Evolutionary conservation across 305 asterid genomes (phyloP).

Genomic region (Solanum chacoense): DNA sequence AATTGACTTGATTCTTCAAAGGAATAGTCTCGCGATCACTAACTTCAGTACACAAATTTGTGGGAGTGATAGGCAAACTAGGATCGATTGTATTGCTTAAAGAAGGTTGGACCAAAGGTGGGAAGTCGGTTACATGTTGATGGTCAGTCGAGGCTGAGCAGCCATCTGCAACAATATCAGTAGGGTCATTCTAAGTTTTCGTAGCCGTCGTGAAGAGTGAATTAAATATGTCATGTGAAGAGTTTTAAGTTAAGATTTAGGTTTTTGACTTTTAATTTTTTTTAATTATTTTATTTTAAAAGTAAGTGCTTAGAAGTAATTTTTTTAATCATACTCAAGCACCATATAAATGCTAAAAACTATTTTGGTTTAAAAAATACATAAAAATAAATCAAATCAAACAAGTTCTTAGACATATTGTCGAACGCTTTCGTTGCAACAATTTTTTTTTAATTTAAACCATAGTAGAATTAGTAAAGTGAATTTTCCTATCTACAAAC

Average conservation of each 20-base stretch:
- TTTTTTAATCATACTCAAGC: too few species aligned
- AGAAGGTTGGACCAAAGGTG: neutral
- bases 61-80: neutral
- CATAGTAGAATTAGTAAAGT: neutral
- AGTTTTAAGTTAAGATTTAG: too few species aligned
- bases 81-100: too few species aligned
- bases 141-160: neutral
- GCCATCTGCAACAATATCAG: neutral
- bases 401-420: neutral
- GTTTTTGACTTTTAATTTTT: too few species aligned
- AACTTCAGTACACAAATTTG: neutral
- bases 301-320: neutral
- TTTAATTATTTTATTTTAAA: too few species aligned
- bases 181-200: too few species aligned
- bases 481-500: neutral
- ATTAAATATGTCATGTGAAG: too few species aligned
- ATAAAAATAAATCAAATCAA: neutral
- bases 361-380: too few species aligned
- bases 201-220: neutral
- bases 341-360: too few species aligned
- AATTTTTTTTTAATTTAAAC: too few species aligned
- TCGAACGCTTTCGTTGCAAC: neutral
- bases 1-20: too few species aligned
- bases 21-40: too few species aligned
- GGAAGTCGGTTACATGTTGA: neutral